phyloP scores from a whole-genome alignment of 768 basidiomycete species.

The Lanmaoa pseudosensibilis region DNA sequence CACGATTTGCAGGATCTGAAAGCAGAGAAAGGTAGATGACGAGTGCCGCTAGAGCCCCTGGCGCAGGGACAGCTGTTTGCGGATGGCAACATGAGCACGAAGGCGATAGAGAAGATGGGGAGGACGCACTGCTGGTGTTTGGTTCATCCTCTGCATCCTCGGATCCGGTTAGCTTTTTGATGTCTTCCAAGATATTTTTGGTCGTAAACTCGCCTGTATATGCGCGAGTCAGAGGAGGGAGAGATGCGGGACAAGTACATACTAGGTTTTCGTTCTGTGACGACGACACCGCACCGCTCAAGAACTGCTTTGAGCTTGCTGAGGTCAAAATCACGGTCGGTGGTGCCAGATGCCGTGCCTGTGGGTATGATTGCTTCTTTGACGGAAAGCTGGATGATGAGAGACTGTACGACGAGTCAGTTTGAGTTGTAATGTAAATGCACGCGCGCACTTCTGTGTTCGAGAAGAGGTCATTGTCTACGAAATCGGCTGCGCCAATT shows the following conservation, averaged over 20 bases:
- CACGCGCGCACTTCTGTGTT: conserved; percentile 78
- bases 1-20: conserved; percentile 74
- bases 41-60: conserved; percentile 79
- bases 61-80: conserved; percentile 66
- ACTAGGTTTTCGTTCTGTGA: conserved; percentile 91
- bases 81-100: background rate
- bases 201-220: conserved; percentile 76
- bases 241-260: conserved; percentile 21
- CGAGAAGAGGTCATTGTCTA: conserved; percentile 93
- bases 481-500: conserved; percentile 87
- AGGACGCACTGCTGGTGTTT: conserved; percentile 10
- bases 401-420: conserved; percentile 53
- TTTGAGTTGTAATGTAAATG: background rate
- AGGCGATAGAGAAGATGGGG: background rate
- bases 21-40: conserved; percentile 80
- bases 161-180: conserved; percentile 45
- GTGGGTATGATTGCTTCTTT: conserved; percentile 89
- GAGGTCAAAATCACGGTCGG: conserved; percentile 84
- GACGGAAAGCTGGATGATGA: conserved; percentile 94
- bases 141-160: conserved; percentile 26
- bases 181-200: conserved; percentile 78
- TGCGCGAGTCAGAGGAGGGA: background rate
- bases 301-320: conserved; percentile 83
- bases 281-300: conserved; percentile 86
- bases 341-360: conserved; percentile 68